Percentiles rank a stretch among this genome's conserved stretches.
Conservation (phyloP, 202 grass and related monocot species). For the Bolboschoenoplectus hybrid region DNA sequence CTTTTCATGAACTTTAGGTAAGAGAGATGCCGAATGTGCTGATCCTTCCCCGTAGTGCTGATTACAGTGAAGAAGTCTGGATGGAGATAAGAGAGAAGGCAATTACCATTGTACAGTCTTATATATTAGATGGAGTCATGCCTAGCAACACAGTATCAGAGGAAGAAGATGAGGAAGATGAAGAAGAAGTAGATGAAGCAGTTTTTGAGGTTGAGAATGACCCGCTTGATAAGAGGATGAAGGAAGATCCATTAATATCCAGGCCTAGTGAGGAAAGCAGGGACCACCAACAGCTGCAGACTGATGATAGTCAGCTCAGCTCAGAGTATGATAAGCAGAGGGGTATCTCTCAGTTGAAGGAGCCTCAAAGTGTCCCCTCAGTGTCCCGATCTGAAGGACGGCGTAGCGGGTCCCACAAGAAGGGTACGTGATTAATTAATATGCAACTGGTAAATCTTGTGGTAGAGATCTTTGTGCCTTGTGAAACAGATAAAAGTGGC, state of each 20-base stretch:
- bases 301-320: constrained; percentile 69
- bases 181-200: constrained; percentile 73
- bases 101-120: constrained; percentile 85
- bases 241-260: constrained; percentile 47
- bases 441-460: background rate
- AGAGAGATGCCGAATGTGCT: constrained; percentile 98
- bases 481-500: background rate
- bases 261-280: constrained; percentile 48
- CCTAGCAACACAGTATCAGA: constrained; percentile 79
- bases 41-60: constrained; percentile 90
- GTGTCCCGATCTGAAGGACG: constrained; percentile 69
- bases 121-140: constrained; percentile 87
- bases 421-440: constrained; percentile 41
- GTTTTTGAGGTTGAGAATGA: constrained; percentile 62
- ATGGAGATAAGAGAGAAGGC: constrained; percentile 96
- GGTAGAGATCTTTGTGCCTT: background rate
- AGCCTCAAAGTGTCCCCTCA: constrained; percentile 47
- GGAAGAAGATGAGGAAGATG: constrained; percentile 54
- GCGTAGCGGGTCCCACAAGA: constrained; percentile 74
- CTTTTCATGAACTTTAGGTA: constrained; percentile 54
- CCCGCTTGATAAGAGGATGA: constrained; percentile 53
- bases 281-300: constrained; percentile 45
- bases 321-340: constrained; percentile 64
- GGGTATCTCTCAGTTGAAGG: constrained; percentile 56
- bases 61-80: constrained; percentile 99